Conservation (phyloP, 1,284 basidiomycete species). For the Paramarasmius palmivorus region DNA sequence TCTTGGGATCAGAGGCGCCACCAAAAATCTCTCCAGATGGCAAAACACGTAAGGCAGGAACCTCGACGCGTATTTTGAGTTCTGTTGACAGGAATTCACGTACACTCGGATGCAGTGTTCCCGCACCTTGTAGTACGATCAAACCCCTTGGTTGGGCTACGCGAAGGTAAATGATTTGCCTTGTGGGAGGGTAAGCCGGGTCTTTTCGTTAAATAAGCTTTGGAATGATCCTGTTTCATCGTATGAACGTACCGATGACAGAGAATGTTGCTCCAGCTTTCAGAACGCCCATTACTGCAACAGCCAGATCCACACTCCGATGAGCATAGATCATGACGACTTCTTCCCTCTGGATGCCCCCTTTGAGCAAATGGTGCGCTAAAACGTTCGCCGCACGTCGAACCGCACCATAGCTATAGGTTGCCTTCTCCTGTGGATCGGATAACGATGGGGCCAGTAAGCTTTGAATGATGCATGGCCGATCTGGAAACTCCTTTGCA, state of each 20-base stretch:
- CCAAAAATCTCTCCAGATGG: constrained; percentile 68
- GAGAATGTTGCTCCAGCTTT: constrained; percentile 98
- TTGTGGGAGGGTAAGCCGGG: constrained; percentile 93
- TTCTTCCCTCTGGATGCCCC: constrained; percentile 90
- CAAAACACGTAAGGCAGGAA: constrained; percentile 85
- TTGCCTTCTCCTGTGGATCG: constrained; percentile 54
- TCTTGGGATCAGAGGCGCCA: constrained; percentile 42
- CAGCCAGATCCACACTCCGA: constrained; percentile 94
- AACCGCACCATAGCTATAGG: constrained; percentile 83
- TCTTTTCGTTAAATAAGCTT: constrained; percentile 49
- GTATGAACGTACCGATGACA: constrained; percentile 77
- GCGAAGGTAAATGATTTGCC: constrained; percentile 95
- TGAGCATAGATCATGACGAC: constrained; percentile 99
- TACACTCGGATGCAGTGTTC: constrained; percentile 79
- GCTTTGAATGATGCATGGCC: constrained; percentile 83
- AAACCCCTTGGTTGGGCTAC: constrained; percentile 95
- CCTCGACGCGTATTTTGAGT: constrained; percentile 88
- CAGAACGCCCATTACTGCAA: constrained; percentile 95
- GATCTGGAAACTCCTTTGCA: constrained; percentile 75
- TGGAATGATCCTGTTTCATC: constrained; percentile 9
- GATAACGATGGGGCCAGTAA: constrained; percentile 46
- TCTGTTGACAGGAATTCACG: constrained; percentile 84
- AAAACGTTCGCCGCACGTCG: constrained; percentile 87
- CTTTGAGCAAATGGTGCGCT: constrained; percentile 87
- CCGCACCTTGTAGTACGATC: constrained; percentile 91